Evolutionary conservation across 2,329 filamentous ascomycete genomes (phyloP).

Genomic region (Pezicula radicicola): DNA sequence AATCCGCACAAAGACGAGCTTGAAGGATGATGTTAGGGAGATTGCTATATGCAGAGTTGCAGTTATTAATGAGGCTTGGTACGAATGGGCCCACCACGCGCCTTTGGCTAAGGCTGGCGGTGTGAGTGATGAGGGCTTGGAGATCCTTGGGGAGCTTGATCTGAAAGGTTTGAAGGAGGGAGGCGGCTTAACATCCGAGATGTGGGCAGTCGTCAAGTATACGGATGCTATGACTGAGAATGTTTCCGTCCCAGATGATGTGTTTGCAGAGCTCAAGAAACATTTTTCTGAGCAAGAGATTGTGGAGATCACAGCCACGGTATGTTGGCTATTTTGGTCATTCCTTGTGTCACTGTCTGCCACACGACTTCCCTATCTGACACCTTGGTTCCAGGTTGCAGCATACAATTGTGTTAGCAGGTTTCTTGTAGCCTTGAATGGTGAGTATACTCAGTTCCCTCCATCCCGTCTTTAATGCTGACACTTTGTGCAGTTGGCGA

Average conservation of each 20-base stretch:
- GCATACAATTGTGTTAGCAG: conserved; percentile 84
- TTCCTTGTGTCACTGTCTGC: too few species aligned
- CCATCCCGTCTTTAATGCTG: not conserved
- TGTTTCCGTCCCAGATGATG: conserved; percentile 64
- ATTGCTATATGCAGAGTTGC: conserved; percentile 80
- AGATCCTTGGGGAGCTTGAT: conserved; percentile 18
- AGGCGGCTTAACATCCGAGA: conserved; percentile 48
- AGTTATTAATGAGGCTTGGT: conserved; percentile 76
- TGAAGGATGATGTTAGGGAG: conserved; percentile 62
- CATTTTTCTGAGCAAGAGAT: conserved; percentile 68
- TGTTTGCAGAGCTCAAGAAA: conserved; percentile 61
- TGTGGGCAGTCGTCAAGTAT: conserved; percentile 69
- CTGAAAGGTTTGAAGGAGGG: conserved; percentile 26
- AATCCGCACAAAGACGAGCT: conserved; percentile 49
- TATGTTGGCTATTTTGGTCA: conserved; percentile 11
- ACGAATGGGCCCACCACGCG: conserved; percentile 79
- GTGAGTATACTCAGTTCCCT: conserved; percentile 37
- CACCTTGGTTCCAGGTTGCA: conserved; percentile 44
- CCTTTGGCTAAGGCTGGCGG: conserved; percentile 44
- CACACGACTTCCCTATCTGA: not conserved
- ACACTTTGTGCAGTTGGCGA: conserved; percentile 22
- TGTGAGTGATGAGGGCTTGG: conserved; percentile 24
- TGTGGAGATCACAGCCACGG: conserved; percentile 76
- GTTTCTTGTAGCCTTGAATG: conserved; percentile 79
- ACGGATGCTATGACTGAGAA: conserved; percentile 81